Base-by-base conservation (phyloP, 345 rosid species). In the Salix viminalis region DNA sequence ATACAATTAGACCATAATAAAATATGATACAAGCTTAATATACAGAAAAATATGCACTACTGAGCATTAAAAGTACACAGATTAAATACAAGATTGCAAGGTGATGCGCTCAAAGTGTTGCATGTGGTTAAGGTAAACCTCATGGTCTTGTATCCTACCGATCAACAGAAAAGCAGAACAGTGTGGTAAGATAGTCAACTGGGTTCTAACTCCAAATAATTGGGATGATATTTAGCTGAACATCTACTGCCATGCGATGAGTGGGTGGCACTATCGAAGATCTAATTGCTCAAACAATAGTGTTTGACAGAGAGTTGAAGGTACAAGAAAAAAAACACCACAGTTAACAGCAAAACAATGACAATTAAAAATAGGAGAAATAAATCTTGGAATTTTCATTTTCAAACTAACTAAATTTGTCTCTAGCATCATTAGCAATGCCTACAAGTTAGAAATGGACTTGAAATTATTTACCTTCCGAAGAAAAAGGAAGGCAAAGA, bases 401-500 rank as follows among this genome's bases (percentile, higher is more conserved):
- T 48, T 48, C 37, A 71, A 66, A 68, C 69, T 32, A 69, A 69
- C 72, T 42, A 69, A 15, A 58, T 70, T 18, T 61, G 34, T 60
- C 76, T 73, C 74, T 66, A 70, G 64, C 16, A 75, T 21, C 65
- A 70, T 72, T 74, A 69, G 37, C 67, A 67, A 78, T 65, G 72
- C 66, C 66, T 46, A 77, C 64, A 78, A 21, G 76, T 81, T 73
- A 75, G 75, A 77, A 65, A 79, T 73, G 65, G 41, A 67, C 67
- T 77, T 70, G 61, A 34, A 70, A 79, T 65, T 48, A 79, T 36
- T 79, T 84, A 84, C 87, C 90, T 85, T 84, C 87, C 77, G 65
- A 83, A 72, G 75, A 70, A 85, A 86, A 83, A 76, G 74, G 87
- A 85, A 83, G 89, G 86, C 80, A 83, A 81, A 79, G 80, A 86